Base-by-base conservation (phyloP, 2,329 filamentous ascomycete species). In the Stagonosporopsis rhizophila region DNA sequence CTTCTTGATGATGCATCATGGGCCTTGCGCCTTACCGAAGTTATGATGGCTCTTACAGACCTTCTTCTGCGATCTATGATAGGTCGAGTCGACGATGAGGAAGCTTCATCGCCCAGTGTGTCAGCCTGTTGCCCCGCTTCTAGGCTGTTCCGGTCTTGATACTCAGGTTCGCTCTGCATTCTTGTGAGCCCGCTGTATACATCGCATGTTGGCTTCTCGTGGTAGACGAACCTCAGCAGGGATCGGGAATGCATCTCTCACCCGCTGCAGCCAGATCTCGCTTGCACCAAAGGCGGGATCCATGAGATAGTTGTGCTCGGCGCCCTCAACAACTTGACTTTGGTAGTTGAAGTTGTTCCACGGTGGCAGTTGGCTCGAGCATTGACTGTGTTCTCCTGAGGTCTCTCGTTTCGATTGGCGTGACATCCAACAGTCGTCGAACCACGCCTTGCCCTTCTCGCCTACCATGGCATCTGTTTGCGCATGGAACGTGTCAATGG, bases 401-500 rank as follows among this genome's bases (percentile, higher is more conserved):
- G 23, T 22, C 12, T 35, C 47, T 14, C 15, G 19, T 38, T 11
- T 22, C 38, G 27, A 19, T 17, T 42, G 41, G 15, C 45, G 14
- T 2, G 59, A 53, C 23, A 32, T 45, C 70, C 70, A 73, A 38
- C 66, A 69, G 11, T 56, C 39, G 37, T 71, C 64, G 48, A 72
- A 72, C 70, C 69, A 73, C 14, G 53, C 35, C 22, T 58, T 59
- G 1, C 71, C 69, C 42, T 62, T 70, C 22, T 66, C 57, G n/a
- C 71, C 70, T 6, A 72, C 62, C 61, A 73, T 61, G 14, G 68
- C 41, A 44, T 73, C 71, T 2, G 50, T 39, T 40, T 70, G 64
- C 8, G 69, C 71, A 40, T 72, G 69, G 32, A 72, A 72, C 15
- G 61, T 58, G 50, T 72, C 66, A 25, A 73, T 56, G 1, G 27